Evolutionary conservation across 345 rosid genomes (phyloP), one percentile per base, ranked within the genome.

Genomic region (Mercurialis annua): DNA sequence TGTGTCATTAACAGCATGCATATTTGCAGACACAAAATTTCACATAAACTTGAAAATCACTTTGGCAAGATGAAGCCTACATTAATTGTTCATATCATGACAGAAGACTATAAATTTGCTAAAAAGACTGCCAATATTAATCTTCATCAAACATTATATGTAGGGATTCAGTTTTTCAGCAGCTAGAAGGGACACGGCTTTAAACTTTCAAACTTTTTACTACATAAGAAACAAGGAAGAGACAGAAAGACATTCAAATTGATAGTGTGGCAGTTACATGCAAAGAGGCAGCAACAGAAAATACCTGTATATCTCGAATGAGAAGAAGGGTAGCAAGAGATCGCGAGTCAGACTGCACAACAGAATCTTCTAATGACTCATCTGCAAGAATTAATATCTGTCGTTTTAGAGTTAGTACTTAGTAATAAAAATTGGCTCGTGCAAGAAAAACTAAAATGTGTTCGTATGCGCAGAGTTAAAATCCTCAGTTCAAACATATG

Each of bases 331-430:
- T 92, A 60, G 96, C 96, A 49, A 92, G 95, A 74, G 96, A 92
- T 52, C 98, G 78, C 0, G 98, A 92, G 76, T 92, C 96, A 21
- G 98, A 90, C 77, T 92, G 95, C 72, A 92, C 98, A 65, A 90
- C 79, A 44, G 96, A 92, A 78, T 92, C 96, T 75, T 92, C 98
- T 15, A 92, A 72, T 15, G 95, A 88, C 74, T 92, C 96, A 78
- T 92, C 98, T 86, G 96, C 98, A 77, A 92, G 98, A 86, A 92
- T 90, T 75, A 92, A 67, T 76, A 92, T 92, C 96, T 92, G 95
- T 77, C 51, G 74, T 30, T 60, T 82, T 72, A 77, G 86, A 81
- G 86, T 87, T 80, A 85, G 89, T 80, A 76, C 61, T 67, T 72
- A 58, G 71, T 54, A 70, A 40, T 30, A 42, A 46, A 71, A 31